phyloP scores from a whole-genome alignment of 345 rosid species.

The Salix viminalis region DNA sequence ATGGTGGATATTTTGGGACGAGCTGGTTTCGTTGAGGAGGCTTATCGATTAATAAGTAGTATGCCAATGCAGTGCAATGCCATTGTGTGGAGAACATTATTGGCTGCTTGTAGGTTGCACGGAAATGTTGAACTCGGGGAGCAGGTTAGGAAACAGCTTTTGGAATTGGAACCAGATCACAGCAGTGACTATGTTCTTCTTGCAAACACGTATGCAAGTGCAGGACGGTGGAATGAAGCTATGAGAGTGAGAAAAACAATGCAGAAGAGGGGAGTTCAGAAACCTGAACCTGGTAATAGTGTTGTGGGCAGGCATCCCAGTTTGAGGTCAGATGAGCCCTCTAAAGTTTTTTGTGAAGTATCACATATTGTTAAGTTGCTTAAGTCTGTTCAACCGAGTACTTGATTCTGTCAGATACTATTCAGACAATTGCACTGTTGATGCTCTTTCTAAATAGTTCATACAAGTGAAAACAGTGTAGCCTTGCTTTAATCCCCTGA shows the following conservation, averaged over 20 bases:
- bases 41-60: slow-evolving; percentile 27
- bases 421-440: neutral
- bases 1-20: slow-evolving; percentile 44
- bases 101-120: slow-evolving; percentile 35
- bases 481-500: neutral
- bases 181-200: slow-evolving; percentile 39
- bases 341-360: neutral
- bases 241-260: slow-evolving; percentile 27
- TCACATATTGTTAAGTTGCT: neutral
- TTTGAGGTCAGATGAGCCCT: neutral
- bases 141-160: slow-evolving; percentile 21
- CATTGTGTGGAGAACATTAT: slow-evolving; percentile 36
- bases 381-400: neutral
- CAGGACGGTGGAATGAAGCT: slow-evolving; percentile 33
- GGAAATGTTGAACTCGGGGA: slow-evolving; percentile 36
- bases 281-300: slow-evolving; percentile 39
- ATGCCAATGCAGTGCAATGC: slow-evolving; percentile 34
- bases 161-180: slow-evolving; percentile 33
- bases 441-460: neutral
- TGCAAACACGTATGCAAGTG: slow-evolving; percentile 35
- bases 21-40: slow-evolving; percentile 42
- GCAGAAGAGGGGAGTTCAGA: slow-evolving; percentile 24
- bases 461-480: neutral
- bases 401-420: neutral
- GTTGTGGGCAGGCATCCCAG: neutral